These are phyloP conservation scores for Debaryomyces maramus DNA, from an alignment of 805 yeast genomes.

Conservation along the genomic window DNA sequence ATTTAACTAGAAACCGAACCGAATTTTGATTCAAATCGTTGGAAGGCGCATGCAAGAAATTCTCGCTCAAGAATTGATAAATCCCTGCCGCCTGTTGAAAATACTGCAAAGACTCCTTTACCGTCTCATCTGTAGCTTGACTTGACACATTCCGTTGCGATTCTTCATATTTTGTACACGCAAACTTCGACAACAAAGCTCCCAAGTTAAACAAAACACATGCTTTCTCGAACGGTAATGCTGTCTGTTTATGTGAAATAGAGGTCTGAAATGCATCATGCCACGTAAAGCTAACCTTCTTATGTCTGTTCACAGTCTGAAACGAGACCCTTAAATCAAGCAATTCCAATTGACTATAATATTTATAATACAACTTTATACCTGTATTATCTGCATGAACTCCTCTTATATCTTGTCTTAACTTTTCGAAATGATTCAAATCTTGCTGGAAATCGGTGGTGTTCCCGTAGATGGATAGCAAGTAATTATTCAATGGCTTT, in stretches of 20 bases:
- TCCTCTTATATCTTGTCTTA: conserved; percentile 61
- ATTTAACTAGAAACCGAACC: conserved; percentile 57
- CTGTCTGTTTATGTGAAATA: conserved; percentile 61
- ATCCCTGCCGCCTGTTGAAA: conserved; percentile 81
- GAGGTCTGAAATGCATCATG: conserved; percentile 60
- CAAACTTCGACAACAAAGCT: conserved; percentile 55
- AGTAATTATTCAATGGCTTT: conserved; percentile 56
- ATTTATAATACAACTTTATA: conserved; percentile 58
- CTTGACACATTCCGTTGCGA: conserved; percentile 23
- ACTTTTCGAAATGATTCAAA: conserved; percentile 50
- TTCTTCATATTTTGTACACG: conserved; percentile 32
- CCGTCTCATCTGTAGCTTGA: conserved; percentile 38
- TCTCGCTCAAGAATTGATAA: conserved; percentile 67
- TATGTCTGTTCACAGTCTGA: conserved; percentile 44
- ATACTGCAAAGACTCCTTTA: conserved; percentile 58
- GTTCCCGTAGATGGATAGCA: conserved; percentile 62
- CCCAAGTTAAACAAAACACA: conserved; percentile 78
- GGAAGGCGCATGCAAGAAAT: conserved; percentile 87
- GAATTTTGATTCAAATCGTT: conserved; percentile 71
- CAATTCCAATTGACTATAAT: conserved; percentile 80
- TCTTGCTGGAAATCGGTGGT: conserved; percentile 59
- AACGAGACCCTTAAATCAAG: conserved; percentile 76
- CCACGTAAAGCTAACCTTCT: conserved; percentile 71
- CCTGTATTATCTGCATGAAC: conserved; percentile 44
- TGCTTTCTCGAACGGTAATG: conserved; percentile 89